Conservation (phyloP, 2,329 filamentous ascomycete genomes). For the Cladosporium cucumerinum region DNA sequence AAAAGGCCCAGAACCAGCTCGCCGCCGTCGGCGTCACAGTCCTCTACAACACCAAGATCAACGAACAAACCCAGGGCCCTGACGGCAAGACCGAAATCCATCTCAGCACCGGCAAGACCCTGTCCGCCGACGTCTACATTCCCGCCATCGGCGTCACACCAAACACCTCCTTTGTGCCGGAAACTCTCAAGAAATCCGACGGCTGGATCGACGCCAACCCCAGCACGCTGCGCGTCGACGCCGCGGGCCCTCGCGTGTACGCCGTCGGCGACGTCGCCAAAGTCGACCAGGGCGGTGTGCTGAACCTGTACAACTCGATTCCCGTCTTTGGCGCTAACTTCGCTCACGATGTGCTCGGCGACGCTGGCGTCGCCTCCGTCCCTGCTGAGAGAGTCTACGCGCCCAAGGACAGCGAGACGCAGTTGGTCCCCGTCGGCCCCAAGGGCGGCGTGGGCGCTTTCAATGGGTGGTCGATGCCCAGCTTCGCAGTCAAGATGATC, state of each 20-base stretch:
- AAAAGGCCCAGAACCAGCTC: conserved; percentile 46
- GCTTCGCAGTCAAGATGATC: conserved; percentile 33
- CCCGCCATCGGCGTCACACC: conserved; percentile 51
- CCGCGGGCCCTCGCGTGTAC: conserved; percentile 47
- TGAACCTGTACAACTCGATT: conserved; percentile 40
- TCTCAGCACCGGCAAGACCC: conserved; percentile 46
- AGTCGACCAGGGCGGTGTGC: conserved; percentile 41
- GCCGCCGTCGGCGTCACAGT: conserved; percentile 45
- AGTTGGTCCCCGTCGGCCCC: conserved; percentile 30
- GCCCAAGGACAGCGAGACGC: conserved; percentile 32
- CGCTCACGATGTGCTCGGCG: conserved; percentile 44
- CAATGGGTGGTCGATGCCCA: conserved; percentile 33
- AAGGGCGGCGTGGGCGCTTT: conserved; percentile 38
- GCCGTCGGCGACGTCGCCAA: conserved; percentile 47
- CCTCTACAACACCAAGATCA: conserved; percentile 30
- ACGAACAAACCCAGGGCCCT: conserved; percentile 28
- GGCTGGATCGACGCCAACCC: conserved; percentile 50
- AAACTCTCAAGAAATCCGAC: conserved; percentile 39
- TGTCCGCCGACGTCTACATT: conserved; percentile 53
- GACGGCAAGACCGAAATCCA: conserved; percentile 42
- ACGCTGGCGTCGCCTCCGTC: conserved; percentile 25
- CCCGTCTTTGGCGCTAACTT: conserved; percentile 45
- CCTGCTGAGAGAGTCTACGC: conserved; percentile 29
- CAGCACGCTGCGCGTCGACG: conserved; percentile 45
- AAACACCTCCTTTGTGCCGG: conserved; percentile 52